Percentiles rank a stretch among this genome's conserved stretches.
These are phyloP conservation scores for Herpetospermum pedunculosum DNA, from an alignment of 306 rosid species.

Conservation along the genomic window DNA sequence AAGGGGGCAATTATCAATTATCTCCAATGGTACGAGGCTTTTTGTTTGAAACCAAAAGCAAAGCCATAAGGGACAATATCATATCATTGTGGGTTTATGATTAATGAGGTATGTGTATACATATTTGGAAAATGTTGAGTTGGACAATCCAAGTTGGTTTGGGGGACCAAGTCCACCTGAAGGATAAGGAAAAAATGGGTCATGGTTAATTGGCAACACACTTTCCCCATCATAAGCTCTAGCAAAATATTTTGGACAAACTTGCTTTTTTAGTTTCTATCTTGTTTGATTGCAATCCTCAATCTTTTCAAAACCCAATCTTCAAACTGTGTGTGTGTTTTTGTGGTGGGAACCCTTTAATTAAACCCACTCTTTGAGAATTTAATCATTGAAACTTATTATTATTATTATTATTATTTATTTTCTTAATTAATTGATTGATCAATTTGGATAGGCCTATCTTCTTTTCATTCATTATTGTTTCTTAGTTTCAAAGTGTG, in stretches of 20 bases:
- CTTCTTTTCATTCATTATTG: not conserved
- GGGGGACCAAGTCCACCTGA: not conserved
- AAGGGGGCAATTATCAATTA: too few relatives aligned
- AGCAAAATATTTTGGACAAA: constrained; percentile 3
- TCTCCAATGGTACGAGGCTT: too few relatives aligned
- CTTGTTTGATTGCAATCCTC: constrained; percentile 7
- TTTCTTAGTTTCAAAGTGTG: not conserved
- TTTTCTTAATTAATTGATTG: not conserved
- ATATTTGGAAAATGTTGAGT: not conserved
- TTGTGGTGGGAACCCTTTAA: not conserved
- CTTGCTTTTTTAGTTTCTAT: constrained; percentile 6
- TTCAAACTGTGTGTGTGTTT: not conserved
- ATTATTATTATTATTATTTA: not conserved
- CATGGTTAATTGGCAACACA: not conserved
- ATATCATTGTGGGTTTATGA: too few relatives aligned
- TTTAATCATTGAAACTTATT: not conserved
- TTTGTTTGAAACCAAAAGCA: too few relatives aligned
- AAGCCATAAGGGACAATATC: too few relatives aligned
- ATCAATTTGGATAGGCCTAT: not conserved
- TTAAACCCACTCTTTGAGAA: not conserved
- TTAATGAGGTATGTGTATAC: too few relatives aligned
- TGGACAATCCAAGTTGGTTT: not conserved
- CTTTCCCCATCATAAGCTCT: not conserved
- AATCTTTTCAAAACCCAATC: constrained; percentile 19
- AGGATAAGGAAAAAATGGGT: constrained; percentile 4